phyloP scores from a whole-genome alignment of 179 eudicot genomes.

The Actinidia polygama region DNA sequence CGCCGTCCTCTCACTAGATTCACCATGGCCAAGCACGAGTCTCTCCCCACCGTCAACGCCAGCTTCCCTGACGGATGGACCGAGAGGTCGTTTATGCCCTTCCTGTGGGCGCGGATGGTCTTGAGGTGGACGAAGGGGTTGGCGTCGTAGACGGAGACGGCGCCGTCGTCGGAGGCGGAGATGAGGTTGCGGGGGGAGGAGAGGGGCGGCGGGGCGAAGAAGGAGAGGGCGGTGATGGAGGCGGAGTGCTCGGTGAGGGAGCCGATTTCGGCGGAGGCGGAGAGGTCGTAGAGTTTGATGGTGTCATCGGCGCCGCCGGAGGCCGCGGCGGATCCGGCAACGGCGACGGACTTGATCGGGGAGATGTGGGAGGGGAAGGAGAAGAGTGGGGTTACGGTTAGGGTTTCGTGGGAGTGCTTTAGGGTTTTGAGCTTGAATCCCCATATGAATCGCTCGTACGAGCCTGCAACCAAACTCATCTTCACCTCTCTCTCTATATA shows the following conservation, averaged over 20 bases:
- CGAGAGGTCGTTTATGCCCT: slow-evolving; percentile 56
- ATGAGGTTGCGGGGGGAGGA: slow-evolving; percentile 74
- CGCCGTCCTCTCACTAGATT: slow-evolving; percentile 66
- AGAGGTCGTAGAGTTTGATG: slow-evolving; percentile 84
- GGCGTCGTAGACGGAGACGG: slow-evolving; percentile 68
- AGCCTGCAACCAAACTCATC: slow-evolving; percentile 83
- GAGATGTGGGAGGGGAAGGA: slow-evolving; percentile 13
- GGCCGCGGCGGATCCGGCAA: slow-evolving; percentile 69
- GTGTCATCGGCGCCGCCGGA: slow-evolving; percentile 85
- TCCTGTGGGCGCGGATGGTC: slow-evolving; percentile 56
- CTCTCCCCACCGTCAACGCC: slow-evolving; percentile 78
- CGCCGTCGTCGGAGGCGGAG: slow-evolving; percentile 65
- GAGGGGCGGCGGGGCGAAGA: slow-evolving; percentile 51
- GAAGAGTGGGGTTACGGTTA: slow-evolving; percentile 57
- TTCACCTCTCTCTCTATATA: background rate
- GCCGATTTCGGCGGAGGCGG: slow-evolving; percentile 75
- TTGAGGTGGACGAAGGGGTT: slow-evolving; percentile 66
- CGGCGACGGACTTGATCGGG: slow-evolving; percentile 56
- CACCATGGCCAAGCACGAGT: slow-evolving; percentile 73
- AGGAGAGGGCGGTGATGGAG: slow-evolving; percentile 60
- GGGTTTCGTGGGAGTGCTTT: slow-evolving; percentile 41
- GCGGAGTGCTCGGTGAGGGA: slow-evolving; percentile 63
- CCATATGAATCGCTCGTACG: slow-evolving; percentile 88
- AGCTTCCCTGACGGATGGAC: slow-evolving; percentile 80
- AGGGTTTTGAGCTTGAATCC: slow-evolving; percentile 69